Evolutionary conservation across 2,329 filamentous ascomycete species (phyloP), one percentile per base, ranked within the genome.

Genomic region (Fusarium brachygibbosum): DNA sequence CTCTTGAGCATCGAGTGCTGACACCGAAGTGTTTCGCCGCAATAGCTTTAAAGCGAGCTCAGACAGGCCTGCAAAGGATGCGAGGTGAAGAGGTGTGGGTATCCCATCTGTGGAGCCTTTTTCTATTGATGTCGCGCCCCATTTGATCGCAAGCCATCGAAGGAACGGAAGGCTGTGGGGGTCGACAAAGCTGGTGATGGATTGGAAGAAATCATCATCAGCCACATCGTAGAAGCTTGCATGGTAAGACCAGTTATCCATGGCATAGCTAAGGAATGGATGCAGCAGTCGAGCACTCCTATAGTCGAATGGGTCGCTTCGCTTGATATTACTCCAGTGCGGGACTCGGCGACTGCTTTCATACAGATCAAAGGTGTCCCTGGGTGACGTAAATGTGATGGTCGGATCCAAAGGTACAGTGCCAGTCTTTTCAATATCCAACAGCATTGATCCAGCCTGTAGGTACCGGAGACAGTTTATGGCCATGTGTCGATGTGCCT

Each of bases 211-310:
- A 4, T 62, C 52, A 2, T 58, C 29, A n/a, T 74, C 71, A 7
- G 53, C 29, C 21, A 62, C 40, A 23, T 74, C 69, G 19, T 71
- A 73, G 11, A 34, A 52, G 12, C 62, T 68, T 2, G 69, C 53
- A n/a, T 74, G 71, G n/a, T 72, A 68, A 3, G 69, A 34, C 71
- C 71, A 74, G 21, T 69, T 74, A 9, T 72, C 69, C 2, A 69
- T 62, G 1, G 69, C 69, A 23, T 74, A 74, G 11, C 46, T 23
- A 2, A 74, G 64, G 25, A 74, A 72, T 13, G 69, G 64, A 34
- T 74, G 28, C 3, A 16, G 48, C 2, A 74, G n/a, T 13, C 69
- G 71, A 25, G 71, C 71, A 4, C 66, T 32, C 11, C 45, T 54
- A 28, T 74, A 73, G 1, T 52, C 25, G 13, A 70, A 69, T 13